Base-by-base conservation (phyloP, 176 grass and related monocot genomes). In the Cenchrus americanus region DNA sequence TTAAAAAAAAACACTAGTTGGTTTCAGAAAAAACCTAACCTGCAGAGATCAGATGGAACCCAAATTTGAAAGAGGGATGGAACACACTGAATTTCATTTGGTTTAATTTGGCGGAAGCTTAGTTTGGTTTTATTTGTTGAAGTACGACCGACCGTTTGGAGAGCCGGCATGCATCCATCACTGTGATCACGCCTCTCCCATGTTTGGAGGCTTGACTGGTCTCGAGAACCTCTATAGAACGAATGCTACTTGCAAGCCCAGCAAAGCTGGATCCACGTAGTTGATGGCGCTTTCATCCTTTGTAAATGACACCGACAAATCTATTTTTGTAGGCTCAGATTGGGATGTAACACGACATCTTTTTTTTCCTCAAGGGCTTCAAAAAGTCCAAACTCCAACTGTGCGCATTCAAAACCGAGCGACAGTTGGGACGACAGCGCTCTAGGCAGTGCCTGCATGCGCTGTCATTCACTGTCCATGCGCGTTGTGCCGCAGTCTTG, bases 231-330 rank as follows among this genome's bases (percentile, higher is more conserved):
- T 23, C 60, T 27, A 53, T 32, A 64, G 54, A 30, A 41, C 26
- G 15, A 57, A 77, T 48, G 43, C 42, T 53, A 77, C 49, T 73
- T 62, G 71, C 66, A 21, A 21, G 10, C 13, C 19, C 42, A 52
- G 76, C 59, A 86, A 86, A 90, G 79, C 67, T 86, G 88, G 88
- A 86, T 86, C 73, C 79, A 78, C 84, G 79, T 86, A 37, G 40
- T 24, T 26, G 69, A 10, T 70, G 71, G 71, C 13, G 32, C 46
- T 59, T 47, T 19, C 6, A 70, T 42, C 15, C 10, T 9, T 18
- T 66, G 18, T 9, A 60, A 49, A 66, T 49, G 9, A 41, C 73
- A 86, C 79, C 79, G 88, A 83, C 88, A 79, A 79, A 86, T 77
- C 48, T 86, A 64, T 54, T 32, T 19, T 27, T 55, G 0, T 70